A percentile compares a stretch with the other conserved stretches of the same genome.
phyloP scores from a whole-genome alignment of 768 basidiomycete species.

The Multifurca ochricompacta region DNA sequence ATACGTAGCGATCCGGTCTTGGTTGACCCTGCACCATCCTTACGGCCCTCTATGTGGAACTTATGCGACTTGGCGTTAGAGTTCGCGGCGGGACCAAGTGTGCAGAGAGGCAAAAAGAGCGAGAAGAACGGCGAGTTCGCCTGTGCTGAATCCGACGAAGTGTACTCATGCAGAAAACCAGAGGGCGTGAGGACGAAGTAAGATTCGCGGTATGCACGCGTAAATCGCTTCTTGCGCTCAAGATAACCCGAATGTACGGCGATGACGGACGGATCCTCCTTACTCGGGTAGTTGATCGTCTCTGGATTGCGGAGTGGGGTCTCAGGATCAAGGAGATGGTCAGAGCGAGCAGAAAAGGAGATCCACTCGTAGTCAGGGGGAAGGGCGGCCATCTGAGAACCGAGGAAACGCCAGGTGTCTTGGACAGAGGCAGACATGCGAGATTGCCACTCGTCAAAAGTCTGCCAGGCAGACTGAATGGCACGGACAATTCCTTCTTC shows the following conservation, averaged over 20 bases:
- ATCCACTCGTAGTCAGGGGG: constrained; percentile 93
- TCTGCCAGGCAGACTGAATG: constrained; percentile 94
- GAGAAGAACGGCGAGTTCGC: constrained; percentile 63
- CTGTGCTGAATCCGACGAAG: constrained; percentile 61
- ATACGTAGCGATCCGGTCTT: constrained; percentile 47
- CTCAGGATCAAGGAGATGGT: constrained; percentile 94
- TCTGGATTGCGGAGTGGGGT: constrained; percentile 82
- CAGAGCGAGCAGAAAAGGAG: constrained; percentile 83
- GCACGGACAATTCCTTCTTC: constrained; percentile 94
- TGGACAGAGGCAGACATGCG: constrained; percentile 70
- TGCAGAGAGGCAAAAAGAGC: constrained; percentile 91
- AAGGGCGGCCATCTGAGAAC: constrained; percentile 66
- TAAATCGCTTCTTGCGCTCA: constrained; percentile 95
- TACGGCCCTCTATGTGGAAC: constrained; percentile 93
- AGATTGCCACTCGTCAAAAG: constrained; percentile 89
- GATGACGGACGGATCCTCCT: constrained; percentile 79
- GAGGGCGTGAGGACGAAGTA: constrained; percentile 93
- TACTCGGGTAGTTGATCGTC: constrained; percentile 77
- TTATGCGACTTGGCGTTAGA: constrained; percentile 71
- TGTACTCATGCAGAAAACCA: constrained; percentile 92
- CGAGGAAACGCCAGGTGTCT: constrained; percentile 65
- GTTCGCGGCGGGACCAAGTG: constrained; percentile 82
- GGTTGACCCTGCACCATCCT: constrained; percentile 66
- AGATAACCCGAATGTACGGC: constrained; percentile 85
- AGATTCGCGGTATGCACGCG: constrained; percentile 72